These are phyloP conservation scores for Blastobotrys proliferans DNA, from an alignment of 1,139 yeast genomes.

Conservation along the genomic window DNA sequence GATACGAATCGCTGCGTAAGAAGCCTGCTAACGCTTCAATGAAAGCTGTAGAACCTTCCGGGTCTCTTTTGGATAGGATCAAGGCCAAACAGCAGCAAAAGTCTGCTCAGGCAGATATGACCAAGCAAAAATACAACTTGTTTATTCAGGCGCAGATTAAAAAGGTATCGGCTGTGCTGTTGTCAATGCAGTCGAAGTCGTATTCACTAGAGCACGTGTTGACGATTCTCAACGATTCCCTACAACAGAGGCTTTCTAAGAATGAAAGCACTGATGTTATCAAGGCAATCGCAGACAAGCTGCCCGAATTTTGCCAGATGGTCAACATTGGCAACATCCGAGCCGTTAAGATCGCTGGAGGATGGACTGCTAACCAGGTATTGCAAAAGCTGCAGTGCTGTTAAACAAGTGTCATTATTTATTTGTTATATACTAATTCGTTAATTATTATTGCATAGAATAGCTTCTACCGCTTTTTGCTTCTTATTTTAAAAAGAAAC, in stretches of 20 bases:
- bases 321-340: slow-evolving; percentile 11
- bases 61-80: slow-evolving; percentile 31
- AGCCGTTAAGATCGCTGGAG: slow-evolving; percentile 14
- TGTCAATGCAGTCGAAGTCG: slow-evolving; percentile 16
- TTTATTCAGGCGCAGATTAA: slow-evolving; percentile 29
- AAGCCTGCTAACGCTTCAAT: slow-evolving; percentile 7
- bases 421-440: too few species aligned
- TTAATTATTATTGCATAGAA: too few species aligned
- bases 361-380: too few species aligned
- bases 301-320: slow-evolving; percentile 15
- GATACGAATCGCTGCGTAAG: slow-evolving; percentile 17
- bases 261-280: slow-evolving; percentile 12
- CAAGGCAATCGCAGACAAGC: slow-evolving; percentile 4
- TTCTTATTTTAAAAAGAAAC: too few species aligned
- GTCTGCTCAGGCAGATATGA: not conserved
- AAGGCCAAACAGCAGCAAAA: slow-evolving; percentile 29
- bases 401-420: too few species aligned
- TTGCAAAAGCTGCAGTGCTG: too few species aligned
- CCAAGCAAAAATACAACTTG: slow-evolving; percentile 13
- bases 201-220: slow-evolving; percentile 15
- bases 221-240: slow-evolving; percentile 13
- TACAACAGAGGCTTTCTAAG: slow-evolving; percentile 8
- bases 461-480: too few species aligned
- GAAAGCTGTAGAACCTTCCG: slow-evolving; percentile 12
- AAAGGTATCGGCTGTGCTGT: slow-evolving; percentile 20